Conservation (phyloP, 192 early-diverging fungal species). For the Coemansia sp. region DNA sequence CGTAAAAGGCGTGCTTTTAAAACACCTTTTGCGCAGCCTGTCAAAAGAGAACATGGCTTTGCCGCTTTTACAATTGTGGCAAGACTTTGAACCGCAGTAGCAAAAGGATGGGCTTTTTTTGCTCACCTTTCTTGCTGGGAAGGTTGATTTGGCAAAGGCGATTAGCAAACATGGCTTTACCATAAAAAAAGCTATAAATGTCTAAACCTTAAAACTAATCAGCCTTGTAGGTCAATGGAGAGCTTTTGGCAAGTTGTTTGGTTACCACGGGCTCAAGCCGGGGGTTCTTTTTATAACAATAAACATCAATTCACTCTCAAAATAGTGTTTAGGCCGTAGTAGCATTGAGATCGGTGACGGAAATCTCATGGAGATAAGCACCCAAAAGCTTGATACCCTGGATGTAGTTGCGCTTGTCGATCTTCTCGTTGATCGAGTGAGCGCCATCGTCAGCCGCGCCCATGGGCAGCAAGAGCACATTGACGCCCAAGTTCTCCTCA, state of each 20-base stretch:
- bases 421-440: conserved; percentile 97
- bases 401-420: conserved; percentile 92
- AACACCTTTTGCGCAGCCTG: neutral
- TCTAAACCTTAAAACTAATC: neutral
- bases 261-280: no score
- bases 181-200: neutral
- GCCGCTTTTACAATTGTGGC: neutral
- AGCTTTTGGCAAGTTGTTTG: no score
- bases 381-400: conserved; percentile 94
- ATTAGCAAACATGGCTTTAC: no score
- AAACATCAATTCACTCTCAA: no score
- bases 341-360: conserved; percentile 47
- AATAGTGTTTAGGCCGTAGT: neutral
- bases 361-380: conserved; percentile 89
- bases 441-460: conserved; percentile 93
- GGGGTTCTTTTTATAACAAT: no score
- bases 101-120: neutral
- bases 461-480: conserved; percentile 94
- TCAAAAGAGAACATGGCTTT: neutral
- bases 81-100: neutral
- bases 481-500: conserved; percentile 92
- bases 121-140: no score
- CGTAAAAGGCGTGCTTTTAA: neutral
- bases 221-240: neutral
- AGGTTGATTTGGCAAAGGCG: no score